Evolutionary conservation across 192 early-diverging fungal genomes (phyloP).

Genomic region (Phycomyces nitens): DNA sequence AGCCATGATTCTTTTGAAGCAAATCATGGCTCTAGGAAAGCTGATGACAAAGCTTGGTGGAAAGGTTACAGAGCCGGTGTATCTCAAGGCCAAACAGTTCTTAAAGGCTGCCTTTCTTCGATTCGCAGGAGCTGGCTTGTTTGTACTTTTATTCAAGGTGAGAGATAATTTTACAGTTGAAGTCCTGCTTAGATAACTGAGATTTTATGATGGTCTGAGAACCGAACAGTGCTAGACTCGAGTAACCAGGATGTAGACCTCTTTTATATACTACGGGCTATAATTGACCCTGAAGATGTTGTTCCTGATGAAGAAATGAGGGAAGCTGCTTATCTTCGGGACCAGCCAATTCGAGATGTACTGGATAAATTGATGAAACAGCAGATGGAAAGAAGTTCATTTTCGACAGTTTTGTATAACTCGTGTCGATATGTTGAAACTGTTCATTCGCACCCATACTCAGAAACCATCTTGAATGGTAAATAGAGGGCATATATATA

Average conservation of each 20-base stretch:
- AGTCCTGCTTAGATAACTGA: neutral
- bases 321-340: constrained; percentile 41
- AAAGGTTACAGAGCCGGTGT: constrained; percentile 40
- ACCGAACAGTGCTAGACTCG: constrained; percentile 39
- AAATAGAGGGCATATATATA: constrained; percentile 2
- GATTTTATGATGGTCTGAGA: constrained; percentile 6
- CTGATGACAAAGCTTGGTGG: constrained; percentile 49
- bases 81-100: constrained; percentile 49
- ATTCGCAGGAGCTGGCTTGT: constrained; percentile 56
- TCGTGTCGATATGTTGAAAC: constrained; percentile 48
- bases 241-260: constrained; percentile 47
- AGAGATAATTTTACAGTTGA: neutral
- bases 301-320: constrained; percentile 36
- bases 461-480: constrained; percentile 42
- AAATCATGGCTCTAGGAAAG: constrained; percentile 53
- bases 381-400: constrained; percentile 42
- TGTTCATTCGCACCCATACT: constrained; percentile 47
- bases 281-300: constrained; percentile 46
- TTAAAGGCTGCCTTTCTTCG: constrained; percentile 49
- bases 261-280: constrained; percentile 48
- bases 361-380: constrained; percentile 52
- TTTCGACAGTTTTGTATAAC: constrained; percentile 53
- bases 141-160: constrained; percentile 62
- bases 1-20: constrained; percentile 50
- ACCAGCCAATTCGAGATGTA: constrained; percentile 57